Evolutionary conservation across 345 rosid genomes (phyloP).

Genomic region (Noccaea bulbosa): DNA sequence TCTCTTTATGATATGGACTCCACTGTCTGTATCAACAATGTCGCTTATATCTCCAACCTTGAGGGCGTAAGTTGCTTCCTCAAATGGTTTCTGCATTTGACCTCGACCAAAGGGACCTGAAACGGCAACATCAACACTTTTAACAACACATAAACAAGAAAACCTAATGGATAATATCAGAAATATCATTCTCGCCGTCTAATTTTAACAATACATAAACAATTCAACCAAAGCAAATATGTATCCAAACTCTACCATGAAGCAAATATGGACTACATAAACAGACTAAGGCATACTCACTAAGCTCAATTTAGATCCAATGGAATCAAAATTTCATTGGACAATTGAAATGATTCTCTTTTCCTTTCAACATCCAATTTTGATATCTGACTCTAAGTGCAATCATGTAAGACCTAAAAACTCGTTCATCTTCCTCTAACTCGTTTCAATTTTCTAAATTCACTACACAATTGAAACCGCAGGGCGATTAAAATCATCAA

Average conservation of each 20-base stretch:
- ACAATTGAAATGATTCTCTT: too few species aligned
- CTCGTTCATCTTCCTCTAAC: neutral
- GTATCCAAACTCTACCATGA: too few species aligned
- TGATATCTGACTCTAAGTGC: neutral
- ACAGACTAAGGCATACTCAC: neutral
- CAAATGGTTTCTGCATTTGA: conserved; percentile 98
- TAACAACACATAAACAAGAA: too few species aligned
- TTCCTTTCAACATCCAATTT: too few species aligned
- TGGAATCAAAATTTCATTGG: too few species aligned
- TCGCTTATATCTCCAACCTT: conserved; percentile 90
- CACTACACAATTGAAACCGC: neutral
- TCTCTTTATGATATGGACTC: conserved; percentile 89
- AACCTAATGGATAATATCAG: too few species aligned
- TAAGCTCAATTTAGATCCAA: neutral
- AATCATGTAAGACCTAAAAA: conserved; percentile 26
- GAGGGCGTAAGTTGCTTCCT: conserved; percentile 77
- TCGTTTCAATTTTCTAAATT: too few species aligned
- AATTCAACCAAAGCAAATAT: too few species aligned
- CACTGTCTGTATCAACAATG: conserved; percentile 91
- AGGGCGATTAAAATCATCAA: neutral
- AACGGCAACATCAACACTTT: conserved; percentile 5
- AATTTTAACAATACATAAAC: too few species aligned
- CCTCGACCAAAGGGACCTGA: conserved; percentile 88
- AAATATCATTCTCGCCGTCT: too few species aligned
- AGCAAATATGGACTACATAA: neutral